phyloP scores from a whole-genome alignment of 305 asterid genomes.

The Withania somnifera region DNA sequence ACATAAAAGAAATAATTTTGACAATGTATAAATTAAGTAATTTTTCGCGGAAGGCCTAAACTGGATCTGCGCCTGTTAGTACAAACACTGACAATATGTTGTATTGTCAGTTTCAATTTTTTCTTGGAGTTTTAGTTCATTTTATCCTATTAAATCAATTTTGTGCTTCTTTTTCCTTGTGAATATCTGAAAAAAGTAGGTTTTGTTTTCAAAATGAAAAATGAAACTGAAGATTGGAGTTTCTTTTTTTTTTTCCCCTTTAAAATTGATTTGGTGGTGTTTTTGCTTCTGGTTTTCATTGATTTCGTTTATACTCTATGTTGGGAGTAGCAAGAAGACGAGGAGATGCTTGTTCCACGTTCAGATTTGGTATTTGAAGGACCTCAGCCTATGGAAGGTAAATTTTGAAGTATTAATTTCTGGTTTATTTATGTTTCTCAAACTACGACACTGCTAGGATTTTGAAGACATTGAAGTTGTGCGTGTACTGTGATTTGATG shows the following conservation, averaged over 20 bases:
- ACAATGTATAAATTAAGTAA: too few relatives aligned
- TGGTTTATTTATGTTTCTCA: background rate
- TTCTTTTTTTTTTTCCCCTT: too few relatives aligned
- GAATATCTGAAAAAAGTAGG: too few relatives aligned
- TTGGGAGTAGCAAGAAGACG: conserved; percentile 23
- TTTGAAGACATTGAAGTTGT: background rate
- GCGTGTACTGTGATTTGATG: background rate
- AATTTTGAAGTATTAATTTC: background rate
- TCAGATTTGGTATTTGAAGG: conserved; percentile 36
- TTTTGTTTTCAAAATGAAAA: too few relatives aligned
- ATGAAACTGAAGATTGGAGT: too few relatives aligned
- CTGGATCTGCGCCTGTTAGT: too few relatives aligned
- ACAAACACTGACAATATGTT: background rate
- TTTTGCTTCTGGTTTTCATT: background rate
- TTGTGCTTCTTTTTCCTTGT: too few relatives aligned
- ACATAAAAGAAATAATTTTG: too few relatives aligned
- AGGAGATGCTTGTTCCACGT: conserved; percentile 51
- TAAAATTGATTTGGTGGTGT: background rate
- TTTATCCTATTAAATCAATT: too few relatives aligned
- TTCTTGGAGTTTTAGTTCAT: background rate
- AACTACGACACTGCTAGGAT: background rate
- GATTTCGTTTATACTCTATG: background rate
- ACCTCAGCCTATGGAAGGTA: conserved; percentile 48
- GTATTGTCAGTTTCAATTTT: background rate
- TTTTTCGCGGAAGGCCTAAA: too few relatives aligned